phyloP scores from a whole-genome alignment of 345 rosid species.

The Citrus unshiu region DNA sequence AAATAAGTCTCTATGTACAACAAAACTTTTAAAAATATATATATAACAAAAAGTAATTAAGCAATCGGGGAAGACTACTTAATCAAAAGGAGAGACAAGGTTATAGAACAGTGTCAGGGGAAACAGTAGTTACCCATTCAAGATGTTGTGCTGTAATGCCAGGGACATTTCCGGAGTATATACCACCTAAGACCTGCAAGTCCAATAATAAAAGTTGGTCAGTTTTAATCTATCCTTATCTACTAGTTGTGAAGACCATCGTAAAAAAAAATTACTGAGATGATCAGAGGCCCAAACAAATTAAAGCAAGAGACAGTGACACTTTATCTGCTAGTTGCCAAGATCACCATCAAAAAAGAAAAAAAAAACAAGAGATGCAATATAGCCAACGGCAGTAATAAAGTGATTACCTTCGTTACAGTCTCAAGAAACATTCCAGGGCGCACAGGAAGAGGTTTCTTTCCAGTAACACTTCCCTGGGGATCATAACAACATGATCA shows the following conservation, averaged over 20 bases:
- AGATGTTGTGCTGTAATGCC: slow-evolving; percentile 94
- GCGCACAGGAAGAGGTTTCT: slow-evolving; percentile 84
- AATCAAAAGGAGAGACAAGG: neutral
- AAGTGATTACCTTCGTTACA: slow-evolving; percentile 67
- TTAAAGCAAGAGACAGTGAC: neutral
- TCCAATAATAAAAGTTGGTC: slow-evolving; percentile 15
- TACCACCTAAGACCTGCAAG: slow-evolving; percentile 81
- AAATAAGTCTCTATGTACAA: neutral
- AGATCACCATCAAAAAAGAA: too few species aligned
- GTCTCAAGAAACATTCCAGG: slow-evolving; percentile 98
- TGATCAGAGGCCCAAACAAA: slow-evolving; percentile 1
- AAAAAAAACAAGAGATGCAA: neutral
- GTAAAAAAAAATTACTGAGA: neutral
- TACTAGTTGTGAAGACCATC: neutral
- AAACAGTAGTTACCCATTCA: slow-evolving; percentile 68
- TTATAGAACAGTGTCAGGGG: neutral
- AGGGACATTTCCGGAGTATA: slow-evolving; percentile 71
- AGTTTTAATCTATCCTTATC: slow-evolving; percentile 8
- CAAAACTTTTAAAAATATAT: neutral
- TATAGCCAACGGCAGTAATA: neutral
- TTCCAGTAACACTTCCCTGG: slow-evolving; percentile 73
- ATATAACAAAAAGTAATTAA: too few species aligned
- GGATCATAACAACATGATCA: slow-evolving; percentile 22
- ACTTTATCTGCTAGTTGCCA: too few species aligned
- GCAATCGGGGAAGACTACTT: neutral